Evolutionary conservation across 2,329 filamentous ascomycete species (phyloP).

Genomic region (Epicoccum sorghinum): DNA sequence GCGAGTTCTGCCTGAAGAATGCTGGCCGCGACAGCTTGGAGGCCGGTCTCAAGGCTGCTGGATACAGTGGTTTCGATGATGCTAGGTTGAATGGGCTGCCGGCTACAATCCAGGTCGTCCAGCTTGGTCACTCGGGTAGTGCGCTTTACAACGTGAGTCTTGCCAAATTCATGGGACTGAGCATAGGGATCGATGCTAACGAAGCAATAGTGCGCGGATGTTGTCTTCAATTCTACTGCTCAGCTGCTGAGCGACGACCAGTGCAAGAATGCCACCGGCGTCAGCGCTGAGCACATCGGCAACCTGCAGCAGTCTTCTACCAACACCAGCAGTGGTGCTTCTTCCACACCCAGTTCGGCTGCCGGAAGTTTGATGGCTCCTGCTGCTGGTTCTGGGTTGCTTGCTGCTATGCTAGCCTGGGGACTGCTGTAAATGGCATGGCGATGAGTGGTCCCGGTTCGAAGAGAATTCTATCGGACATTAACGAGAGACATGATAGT

Average conservation of each 20-base stretch:
- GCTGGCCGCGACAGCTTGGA: slow-evolving; percentile 35
- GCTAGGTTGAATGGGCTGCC: slow-evolving; percentile 46
- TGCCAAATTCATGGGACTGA: too few species aligned
- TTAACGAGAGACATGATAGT: too few species aligned
- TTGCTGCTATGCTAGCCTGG: slow-evolving; percentile 31
- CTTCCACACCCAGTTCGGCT: slow-evolving; percentile 15
- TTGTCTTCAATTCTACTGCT: slow-evolving; percentile 50
- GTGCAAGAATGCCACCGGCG: slow-evolving; percentile 50
- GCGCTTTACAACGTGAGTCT: slow-evolving; percentile 52
- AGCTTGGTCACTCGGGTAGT: slow-evolving; percentile 48
- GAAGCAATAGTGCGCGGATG: slow-evolving; percentile 50
- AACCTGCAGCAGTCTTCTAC: slow-evolving; percentile 23
- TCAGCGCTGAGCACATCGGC: slow-evolving; percentile 41
- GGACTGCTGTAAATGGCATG: slow-evolving; percentile 15
- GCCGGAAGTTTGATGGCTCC: slow-evolving; percentile 25
- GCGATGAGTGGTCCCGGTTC: too few species aligned
- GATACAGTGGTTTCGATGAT: slow-evolving; percentile 27
- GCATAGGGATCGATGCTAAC: too few species aligned
- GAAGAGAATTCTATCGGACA: too few species aligned
- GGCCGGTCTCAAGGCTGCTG: slow-evolving; percentile 30
- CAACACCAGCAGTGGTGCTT: slow-evolving; percentile 1
- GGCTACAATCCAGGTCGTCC: slow-evolving; percentile 54
- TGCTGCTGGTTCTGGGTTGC: slow-evolving; percentile 20
- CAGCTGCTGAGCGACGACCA: slow-evolving; percentile 43
- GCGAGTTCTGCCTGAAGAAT: slow-evolving; percentile 54